Evolutionary conservation across 2,329 filamentous ascomycete genomes (phyloP), one percentile per base, ranked within the genome.

Genomic region (Aspergillus oerlinghausenensis): DNA sequence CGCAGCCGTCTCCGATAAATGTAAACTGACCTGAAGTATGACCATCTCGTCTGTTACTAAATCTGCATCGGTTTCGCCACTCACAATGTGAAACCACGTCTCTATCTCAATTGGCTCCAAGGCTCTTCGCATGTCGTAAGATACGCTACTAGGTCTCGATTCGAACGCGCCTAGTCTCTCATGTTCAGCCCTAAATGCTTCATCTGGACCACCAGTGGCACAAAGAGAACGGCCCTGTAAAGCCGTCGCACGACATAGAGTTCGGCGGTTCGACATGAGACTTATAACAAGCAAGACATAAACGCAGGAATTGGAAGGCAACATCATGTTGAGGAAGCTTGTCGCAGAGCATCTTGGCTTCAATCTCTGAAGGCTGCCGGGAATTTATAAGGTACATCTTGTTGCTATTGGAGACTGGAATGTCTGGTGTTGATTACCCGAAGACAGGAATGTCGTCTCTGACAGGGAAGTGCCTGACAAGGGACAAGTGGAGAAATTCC

Each of bases 31-130:
- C 67, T 75, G 74, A 11, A 63, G 62, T 52, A 61, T 61, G 52
- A 75, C 62, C 69, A 75, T 74, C 32, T 59, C 60, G 55, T 71
- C 68, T 3, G 69, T 67, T 17, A 73, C 68, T 32, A 64, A 57
- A 17, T 60, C 51, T 3, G 60, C 61, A 49, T 69, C 61, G 4
- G 65, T 68, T 42, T 64, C 62, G 56, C 70, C 71, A 52, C 67
- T 70, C 43, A 79, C 64, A 45, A 79, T 69, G 60, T 79, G 77
- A 52, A 79, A 75, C 65, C 74, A 78, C 21, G 71, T 75, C 8
- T 74, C 70, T 26, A 77, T 70, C 51, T 71, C 65, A 48, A 76
- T 74, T 14, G 66, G 65, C 4, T 56, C 50, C 19, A 59, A 32
- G 6, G 51, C 56, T 10, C 63, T 55, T 8, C 68, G 64, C 25